Conservation (phyloP, 306 rosid species). For the Acacia melanoxylon region DNA sequence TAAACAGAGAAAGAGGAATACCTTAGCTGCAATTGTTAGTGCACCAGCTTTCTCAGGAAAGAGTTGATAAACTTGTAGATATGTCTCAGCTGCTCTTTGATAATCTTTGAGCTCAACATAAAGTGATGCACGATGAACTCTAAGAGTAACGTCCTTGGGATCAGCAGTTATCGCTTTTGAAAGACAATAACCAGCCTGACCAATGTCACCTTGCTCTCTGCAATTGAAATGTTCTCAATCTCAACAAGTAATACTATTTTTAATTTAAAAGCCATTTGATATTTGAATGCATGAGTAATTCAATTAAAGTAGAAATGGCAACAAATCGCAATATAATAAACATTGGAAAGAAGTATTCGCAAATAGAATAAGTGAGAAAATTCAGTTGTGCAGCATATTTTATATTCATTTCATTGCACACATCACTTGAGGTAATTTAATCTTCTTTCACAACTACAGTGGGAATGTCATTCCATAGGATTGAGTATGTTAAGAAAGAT, state of each 20-base stretch:
- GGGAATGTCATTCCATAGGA: conserved; percentile 12
- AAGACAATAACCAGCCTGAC: conserved; percentile 71
- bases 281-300: conserved; percentile 17
- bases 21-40: conserved; percentile 72
- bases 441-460: conserved; percentile 9
- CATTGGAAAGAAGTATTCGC: background rate
- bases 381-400: conserved; percentile 8
- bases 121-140: conserved; percentile 62
- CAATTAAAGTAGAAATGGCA: background rate
- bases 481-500: conserved; percentile 22
- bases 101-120: conserved; percentile 66
- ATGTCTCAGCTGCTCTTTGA: conserved; percentile 77
- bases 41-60: conserved; percentile 71
- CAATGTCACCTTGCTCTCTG: conserved; percentile 64
- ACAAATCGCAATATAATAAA: conserved; percentile 1
- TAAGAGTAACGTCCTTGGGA: conserved; percentile 57
- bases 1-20: conserved; percentile 26
- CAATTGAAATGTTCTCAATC: conserved; percentile 26
- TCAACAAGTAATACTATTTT: conserved; percentile 18
- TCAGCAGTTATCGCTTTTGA: conserved; percentile 85
- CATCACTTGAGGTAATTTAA: conserved; percentile 10
- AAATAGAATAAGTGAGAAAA: conserved; percentile 13
- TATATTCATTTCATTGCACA: background rate
- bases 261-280: conserved; percentile 18
- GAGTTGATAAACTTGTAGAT: conserved; percentile 64